Evolutionary conservation across 2,329 filamentous ascomycete species (phyloP).

Genomic region (Neonectria punicea): DNA sequence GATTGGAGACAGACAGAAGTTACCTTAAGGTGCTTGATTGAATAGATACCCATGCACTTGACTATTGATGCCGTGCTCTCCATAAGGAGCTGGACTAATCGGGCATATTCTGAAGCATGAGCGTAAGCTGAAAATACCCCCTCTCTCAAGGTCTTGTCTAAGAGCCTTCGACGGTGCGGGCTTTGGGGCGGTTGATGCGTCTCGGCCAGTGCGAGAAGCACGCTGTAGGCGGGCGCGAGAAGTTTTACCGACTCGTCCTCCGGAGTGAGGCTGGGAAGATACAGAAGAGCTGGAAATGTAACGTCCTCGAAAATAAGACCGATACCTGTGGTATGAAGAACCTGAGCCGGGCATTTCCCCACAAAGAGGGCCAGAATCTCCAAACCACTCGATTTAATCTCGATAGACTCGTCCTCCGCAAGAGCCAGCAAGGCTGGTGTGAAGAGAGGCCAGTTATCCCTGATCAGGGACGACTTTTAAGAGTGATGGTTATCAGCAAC

Average conservation of each 20-base stretch:
- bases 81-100: constrained; percentile 67
- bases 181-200: constrained; percentile 40
- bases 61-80: constrained; percentile 61
- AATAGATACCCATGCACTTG: constrained; percentile 66
- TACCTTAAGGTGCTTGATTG: constrained; percentile 75
- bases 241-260: constrained; percentile 75
- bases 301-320: constrained; percentile 75
- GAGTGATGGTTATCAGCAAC: constrained; percentile 8
- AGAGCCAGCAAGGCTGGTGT: constrained; percentile 77
- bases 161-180: constrained; percentile 48
- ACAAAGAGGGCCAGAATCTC: constrained; percentile 66
- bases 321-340: constrained; percentile 72
- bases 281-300: constrained; percentile 77
- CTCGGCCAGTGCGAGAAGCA: constrained; percentile 68
- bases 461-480: constrained; percentile 57
- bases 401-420: constrained; percentile 69
- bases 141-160: constrained; percentile 66
- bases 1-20: constrained; percentile 16
- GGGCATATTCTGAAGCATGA: constrained; percentile 68
- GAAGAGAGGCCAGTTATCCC: constrained; percentile 73
- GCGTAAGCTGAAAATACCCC: constrained; percentile 65
- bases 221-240: constrained; percentile 72
- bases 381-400: constrained; percentile 67
- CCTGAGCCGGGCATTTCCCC: constrained; percentile 58
- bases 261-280: constrained; percentile 80